Conservation (phyloP, 768 basidiomycete genomes). For the Dentipellis sp. region DNA sequence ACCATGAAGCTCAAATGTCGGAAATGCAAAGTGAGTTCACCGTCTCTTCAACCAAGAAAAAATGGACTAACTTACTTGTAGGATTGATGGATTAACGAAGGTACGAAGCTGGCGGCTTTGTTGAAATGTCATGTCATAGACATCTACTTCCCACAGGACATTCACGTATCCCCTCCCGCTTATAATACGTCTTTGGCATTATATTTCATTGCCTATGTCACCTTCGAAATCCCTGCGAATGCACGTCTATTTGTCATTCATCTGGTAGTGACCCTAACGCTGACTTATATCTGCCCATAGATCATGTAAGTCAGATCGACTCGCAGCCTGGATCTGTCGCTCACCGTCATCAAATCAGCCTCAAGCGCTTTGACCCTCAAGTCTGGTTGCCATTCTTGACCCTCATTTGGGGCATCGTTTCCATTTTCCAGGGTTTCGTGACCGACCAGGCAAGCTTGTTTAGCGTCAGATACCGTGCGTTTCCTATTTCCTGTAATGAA, state of each 20-base stretch:
- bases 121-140: neutral
- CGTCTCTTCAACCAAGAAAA: neutral
- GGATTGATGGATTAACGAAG: constrained; percentile 38
- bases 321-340: no score
- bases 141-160: constrained; percentile 28
- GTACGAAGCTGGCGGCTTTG: neutral
- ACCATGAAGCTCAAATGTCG: constrained; percentile 26
- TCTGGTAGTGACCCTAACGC: no score
- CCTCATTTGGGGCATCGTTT: constrained; percentile 47
- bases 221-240: constrained; percentile 54
- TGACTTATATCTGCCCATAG: constrained; percentile 15
- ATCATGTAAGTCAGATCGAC: constrained; percentile 26
- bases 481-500: neutral
- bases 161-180: constrained; percentile 36
- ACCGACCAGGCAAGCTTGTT: constrained; percentile 44
- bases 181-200: constrained; percentile 52
- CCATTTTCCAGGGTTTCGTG: constrained; percentile 46
- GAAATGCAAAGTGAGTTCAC: constrained; percentile 27
- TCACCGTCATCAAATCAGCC: constrained; percentile 20
- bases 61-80: constrained; percentile 14
- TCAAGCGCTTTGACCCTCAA: constrained; percentile 53
- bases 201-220: constrained; percentile 52
- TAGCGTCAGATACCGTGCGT: constrained; percentile 43
- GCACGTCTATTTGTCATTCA: constrained; percentile 10
- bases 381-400: constrained; percentile 55